Percentiles rank a stretch among this genome's conserved stretches.
Evolutionary conservation across 208 protist genomes (phyloP).

Genomic region (Trypanosoma avium): DNA sequence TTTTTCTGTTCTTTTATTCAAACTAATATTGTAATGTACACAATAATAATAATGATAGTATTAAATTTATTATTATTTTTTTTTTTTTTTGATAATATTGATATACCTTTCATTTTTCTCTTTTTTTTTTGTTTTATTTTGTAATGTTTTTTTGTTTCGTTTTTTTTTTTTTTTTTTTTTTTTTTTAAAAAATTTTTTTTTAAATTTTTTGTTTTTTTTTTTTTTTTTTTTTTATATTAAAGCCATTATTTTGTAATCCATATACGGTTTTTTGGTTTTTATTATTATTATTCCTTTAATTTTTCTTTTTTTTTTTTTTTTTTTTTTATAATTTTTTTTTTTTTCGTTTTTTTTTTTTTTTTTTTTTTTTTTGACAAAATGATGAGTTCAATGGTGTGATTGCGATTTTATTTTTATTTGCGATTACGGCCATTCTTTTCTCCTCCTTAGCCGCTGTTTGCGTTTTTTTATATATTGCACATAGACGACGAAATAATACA

Average conservation of each 20-base stretch:
- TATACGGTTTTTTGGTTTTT: background rate
- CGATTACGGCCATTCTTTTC: background rate
- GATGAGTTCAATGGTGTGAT: slow-evolving; percentile 11
- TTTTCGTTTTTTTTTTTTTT: background rate
- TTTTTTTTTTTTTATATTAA: background rate
- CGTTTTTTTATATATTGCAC: background rate
- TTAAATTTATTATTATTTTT: no score
- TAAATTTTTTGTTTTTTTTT: background rate
- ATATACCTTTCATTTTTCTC: background rate
- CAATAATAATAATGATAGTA: no score
- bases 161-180: slow-evolving; percentile 13
- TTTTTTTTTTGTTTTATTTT: background rate
- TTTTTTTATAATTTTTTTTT: background rate
- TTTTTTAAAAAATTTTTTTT: background rate
- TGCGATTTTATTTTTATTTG: background rate
- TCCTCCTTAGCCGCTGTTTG: background rate
- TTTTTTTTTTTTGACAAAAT: background rate
- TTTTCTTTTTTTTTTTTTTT: background rate
- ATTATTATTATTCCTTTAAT: background rate
- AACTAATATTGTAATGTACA: no score
- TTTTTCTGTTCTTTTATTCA: no score
- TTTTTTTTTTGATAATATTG: no score
- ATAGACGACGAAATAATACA: background rate
- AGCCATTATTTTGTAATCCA: background rate
- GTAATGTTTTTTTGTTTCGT: slow-evolving; percentile 3